Evolutionary conservation across 192 early-diverging fungal species (phyloP).

Genomic region (Coemansia interrupta): DNA sequence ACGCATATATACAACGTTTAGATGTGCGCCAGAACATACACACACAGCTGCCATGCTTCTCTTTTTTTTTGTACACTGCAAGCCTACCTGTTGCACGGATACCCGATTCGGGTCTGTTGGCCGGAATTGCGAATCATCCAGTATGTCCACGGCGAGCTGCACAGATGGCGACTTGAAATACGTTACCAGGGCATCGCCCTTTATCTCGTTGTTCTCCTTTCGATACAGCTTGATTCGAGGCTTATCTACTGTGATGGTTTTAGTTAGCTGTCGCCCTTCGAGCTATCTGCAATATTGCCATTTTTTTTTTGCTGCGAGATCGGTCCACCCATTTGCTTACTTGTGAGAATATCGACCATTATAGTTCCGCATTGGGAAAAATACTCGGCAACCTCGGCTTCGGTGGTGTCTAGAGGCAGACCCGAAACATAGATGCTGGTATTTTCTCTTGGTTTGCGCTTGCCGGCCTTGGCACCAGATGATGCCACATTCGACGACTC

Average conservation of each 20-base stretch:
- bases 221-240: conserved; percentile 90
- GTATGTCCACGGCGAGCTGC: conserved; percentile 71
- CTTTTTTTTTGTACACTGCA: neutral
- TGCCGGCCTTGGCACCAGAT: conserved; percentile 22
- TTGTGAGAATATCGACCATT: conserved; percentile 42
- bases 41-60: neutral
- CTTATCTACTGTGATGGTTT: conserved; percentile 53
- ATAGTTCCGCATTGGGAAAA: conserved; percentile 50
- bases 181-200: conserved; percentile 90
- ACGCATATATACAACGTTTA: neutral
- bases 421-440: conserved; percentile 85
- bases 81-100: conserved; percentile 61
- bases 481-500: neutral
- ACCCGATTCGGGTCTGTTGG: conserved; percentile 63
- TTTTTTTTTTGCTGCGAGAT: too few relatives aligned
- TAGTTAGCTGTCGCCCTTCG: too few relatives aligned
- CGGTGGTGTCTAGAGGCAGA: conserved; percentile 74
- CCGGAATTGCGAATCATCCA: conserved; percentile 85
- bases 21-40: neutral
- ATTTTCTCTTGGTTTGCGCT: conserved; percentile 58
- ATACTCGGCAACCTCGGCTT: conserved; percentile 67
- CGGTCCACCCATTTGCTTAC: conserved; percentile 12
- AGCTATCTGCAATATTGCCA: conserved; percentile 1
- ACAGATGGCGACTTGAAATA: conserved; percentile 92
- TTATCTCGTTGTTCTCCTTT: conserved; percentile 61